Evolutionary conservation across 495 filamentous ascomycete species (phyloP).

Genomic region (Hypoxylon cercidicola): DNA sequence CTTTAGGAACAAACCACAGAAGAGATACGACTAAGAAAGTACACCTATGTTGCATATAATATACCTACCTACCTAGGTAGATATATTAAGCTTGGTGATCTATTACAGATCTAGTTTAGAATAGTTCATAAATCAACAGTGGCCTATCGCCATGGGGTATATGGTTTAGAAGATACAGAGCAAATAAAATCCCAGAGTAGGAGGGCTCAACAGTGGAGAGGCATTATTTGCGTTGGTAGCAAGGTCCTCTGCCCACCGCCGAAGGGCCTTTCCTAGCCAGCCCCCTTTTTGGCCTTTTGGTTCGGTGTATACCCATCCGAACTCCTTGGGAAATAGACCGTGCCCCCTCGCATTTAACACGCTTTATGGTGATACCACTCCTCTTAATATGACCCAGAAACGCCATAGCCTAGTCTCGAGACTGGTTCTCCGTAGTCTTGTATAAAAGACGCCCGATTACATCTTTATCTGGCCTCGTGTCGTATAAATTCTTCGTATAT

Average conservation of each 20-base stretch:
- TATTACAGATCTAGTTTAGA: constrained; percentile 18
- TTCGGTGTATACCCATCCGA: constrained; percentile 29
- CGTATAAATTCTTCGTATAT: constrained; percentile 33
- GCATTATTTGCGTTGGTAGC: constrained; percentile 3
- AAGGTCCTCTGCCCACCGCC: background rate
- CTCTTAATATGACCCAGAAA: constrained; percentile 24
- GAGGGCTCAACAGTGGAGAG: background rate
- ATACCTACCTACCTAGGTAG: background rate
- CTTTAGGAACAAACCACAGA: no score
- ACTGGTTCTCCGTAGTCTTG: constrained; percentile 1
- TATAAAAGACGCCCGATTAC: constrained; percentile 30
- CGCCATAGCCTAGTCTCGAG: constrained; percentile 20
- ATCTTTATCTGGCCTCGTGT: constrained; percentile 16
- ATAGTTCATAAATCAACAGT: constrained; percentile 2
- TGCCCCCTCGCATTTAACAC: constrained; percentile 5
- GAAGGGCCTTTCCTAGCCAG: background rate
- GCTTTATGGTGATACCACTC: constrained; percentile 1
- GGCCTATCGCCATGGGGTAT: constrained; percentile 29
- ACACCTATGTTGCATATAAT: background rate
- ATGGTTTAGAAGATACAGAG: constrained; percentile 21
- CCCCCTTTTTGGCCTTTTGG: constrained; percentile 2
- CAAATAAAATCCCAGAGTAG: constrained; percentile 7
- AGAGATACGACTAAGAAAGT: no score
- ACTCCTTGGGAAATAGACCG: constrained; percentile 17
- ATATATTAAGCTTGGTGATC: background rate